A percentile compares a stretch with the other conserved stretches of the same genome.
phyloP scores from a whole-genome alignment of 2,329 filamentous ascomycete genomes.

The Arthrobotrys pseudoclavata region DNA sequence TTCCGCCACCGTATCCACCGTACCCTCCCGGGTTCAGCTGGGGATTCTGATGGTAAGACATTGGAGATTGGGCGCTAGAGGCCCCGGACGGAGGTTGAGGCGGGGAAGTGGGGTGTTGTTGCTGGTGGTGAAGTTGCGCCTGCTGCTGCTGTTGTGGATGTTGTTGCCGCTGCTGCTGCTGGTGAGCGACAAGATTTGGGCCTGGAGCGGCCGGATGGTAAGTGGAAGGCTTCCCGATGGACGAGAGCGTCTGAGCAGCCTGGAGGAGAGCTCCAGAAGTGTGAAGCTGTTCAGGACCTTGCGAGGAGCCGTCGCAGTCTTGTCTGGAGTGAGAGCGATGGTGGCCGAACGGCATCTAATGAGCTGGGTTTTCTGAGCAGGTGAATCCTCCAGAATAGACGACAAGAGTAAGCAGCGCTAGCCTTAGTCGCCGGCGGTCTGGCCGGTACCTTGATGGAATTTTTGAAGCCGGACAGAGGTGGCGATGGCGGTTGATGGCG shows the following conservation, averaged over 20 bases:
- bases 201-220: constrained; percentile 39
- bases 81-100: constrained; percentile 53
- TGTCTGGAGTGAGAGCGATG: constrained; percentile 58
- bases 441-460: constrained; percentile 22
- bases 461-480: not conserved
- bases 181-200: constrained; percentile 36
- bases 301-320: constrained; percentile 44
- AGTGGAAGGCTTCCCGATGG: constrained; percentile 57
- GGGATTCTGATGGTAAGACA: constrained; percentile 58
- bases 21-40: constrained; percentile 51
- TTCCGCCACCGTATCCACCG: constrained; percentile 31
- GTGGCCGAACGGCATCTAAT: constrained; percentile 57
- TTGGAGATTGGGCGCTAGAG: constrained; percentile 40
- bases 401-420: not conserved
- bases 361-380: not conserved
- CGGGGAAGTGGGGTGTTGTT: constrained; percentile 59
- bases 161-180: constrained; percentile 39
- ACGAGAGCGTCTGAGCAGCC: constrained; percentile 53
- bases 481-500: constrained; percentile 1
- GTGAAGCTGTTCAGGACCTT: constrained; percentile 49
- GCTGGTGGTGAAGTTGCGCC: constrained; percentile 27
- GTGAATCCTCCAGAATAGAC: not conserved
- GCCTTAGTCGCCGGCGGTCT: not conserved
- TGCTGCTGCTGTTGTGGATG: constrained; percentile 37
- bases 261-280: constrained; percentile 53